A percentile compares a stretch with the other conserved stretches of the same genome.
phyloP scores from a whole-genome alignment of 257 asterid species.

The Echites panduratus region DNA sequence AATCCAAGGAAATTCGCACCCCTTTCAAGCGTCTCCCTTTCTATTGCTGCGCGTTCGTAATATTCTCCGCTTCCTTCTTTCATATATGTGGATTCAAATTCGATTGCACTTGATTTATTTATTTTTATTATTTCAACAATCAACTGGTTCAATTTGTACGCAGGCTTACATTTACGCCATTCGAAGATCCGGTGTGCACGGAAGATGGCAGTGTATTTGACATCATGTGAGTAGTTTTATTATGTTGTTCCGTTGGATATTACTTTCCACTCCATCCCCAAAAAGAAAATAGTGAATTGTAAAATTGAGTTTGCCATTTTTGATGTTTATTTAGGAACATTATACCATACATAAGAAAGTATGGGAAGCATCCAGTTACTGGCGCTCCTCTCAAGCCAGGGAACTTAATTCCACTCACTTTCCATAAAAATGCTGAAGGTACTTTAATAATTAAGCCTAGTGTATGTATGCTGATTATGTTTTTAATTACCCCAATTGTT shows the following conservation, averaged over 20 bases:
- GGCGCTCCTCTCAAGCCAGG: slow-evolving; percentile 77
- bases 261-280: too few relatives aligned
- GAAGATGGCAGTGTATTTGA: slow-evolving; percentile 88
- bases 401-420: slow-evolving; percentile 66
- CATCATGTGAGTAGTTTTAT: slow-evolving; percentile 44
- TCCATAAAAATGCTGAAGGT: slow-evolving; percentile 94
- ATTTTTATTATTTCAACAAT: slow-evolving; percentile 3
- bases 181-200: slow-evolving; percentile 87
- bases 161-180: slow-evolving; percentile 97
- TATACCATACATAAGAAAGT: slow-evolving; percentile 73
- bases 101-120: background rate
- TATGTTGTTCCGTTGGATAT: background rate
- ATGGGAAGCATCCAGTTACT: slow-evolving; percentile 88
- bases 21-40: slow-evolving; percentile 91
- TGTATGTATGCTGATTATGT: background rate
- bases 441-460: background rate
- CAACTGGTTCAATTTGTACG: slow-evolving; percentile 14
- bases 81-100: background rate
- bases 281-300: background rate
- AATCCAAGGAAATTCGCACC: slow-evolving; percentile 74
- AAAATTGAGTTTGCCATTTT: background rate
- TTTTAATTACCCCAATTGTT: background rate
- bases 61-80: slow-evolving; percentile 4
- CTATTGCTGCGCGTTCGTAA: slow-evolving; percentile 92
- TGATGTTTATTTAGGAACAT: slow-evolving; percentile 48